A percentile compares a stretch with the other conserved stretches of the same genome.
Evolutionary conservation across 768 basidiomycete genomes (phyloP).

Genomic region (Kwoniella europaea): DNA sequence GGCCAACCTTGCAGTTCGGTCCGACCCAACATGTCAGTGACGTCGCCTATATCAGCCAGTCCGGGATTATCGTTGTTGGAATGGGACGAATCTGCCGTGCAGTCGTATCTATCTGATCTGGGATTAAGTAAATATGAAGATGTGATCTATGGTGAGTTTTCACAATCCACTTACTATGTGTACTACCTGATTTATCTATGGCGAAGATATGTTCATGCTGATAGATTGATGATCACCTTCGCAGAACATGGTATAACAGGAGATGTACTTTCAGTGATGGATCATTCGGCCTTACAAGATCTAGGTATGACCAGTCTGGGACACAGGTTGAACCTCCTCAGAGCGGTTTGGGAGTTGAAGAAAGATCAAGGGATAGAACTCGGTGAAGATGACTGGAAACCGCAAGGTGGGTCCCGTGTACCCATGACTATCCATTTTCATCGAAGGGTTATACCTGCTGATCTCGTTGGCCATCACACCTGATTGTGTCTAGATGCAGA

Average conservation of each 20-base stretch:
- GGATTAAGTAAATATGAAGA: constrained; percentile 85
- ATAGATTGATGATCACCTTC: not conserved
- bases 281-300: constrained; percentile 81
- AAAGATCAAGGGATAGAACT: constrained; percentile 70
- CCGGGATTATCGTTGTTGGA: constrained; percentile 47
- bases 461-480: not conserved
- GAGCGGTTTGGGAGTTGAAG: constrained; percentile 88
- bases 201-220: not conserved
- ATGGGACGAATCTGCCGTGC: constrained; percentile 65
- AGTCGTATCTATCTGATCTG: constrained; percentile 73
- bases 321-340: constrained; percentile 87
- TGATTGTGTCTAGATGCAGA: constrained; percentile 16
- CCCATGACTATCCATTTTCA: no score
- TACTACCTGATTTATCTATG: no score
- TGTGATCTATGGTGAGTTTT: constrained; percentile 72
- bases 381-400: constrained; percentile 53
- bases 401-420: constrained; percentile 35
- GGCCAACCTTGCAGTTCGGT: not conserved
- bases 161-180: no score
- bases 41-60: constrained; percentile 38
- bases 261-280: constrained; percentile 81
- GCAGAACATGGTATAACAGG: constrained; percentile 91
- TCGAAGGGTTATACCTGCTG: no score
- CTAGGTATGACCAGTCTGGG: constrained; percentile 89
- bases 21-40: constrained; percentile 29